phyloP scores from a whole-genome alignment of 164 flowering plant species.

The Amborella trichopoda region DNA sequence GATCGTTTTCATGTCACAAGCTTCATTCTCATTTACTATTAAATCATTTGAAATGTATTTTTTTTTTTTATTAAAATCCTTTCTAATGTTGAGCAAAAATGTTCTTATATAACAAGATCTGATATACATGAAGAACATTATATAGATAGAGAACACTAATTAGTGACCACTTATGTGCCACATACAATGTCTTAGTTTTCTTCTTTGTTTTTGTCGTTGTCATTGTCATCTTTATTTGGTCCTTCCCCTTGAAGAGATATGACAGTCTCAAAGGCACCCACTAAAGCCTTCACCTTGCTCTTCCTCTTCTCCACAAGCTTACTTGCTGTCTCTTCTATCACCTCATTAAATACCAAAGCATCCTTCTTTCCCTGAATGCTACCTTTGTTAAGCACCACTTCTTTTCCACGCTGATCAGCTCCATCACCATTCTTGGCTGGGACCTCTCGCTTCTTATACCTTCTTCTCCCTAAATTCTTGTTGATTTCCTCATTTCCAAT shows the following conservation, averaged over 20 bases:
- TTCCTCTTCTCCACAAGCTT: constrained; percentile 38
- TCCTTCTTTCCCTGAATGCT: constrained; percentile 27
- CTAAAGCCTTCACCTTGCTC: constrained; percentile 65
- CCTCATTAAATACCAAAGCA: constrained; percentile 28
- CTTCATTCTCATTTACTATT: too few relatives aligned
- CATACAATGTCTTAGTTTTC: too few relatives aligned
- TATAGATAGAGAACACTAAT: too few relatives aligned
- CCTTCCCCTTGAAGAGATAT: constrained; percentile 50
- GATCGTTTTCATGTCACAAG: too few relatives aligned
- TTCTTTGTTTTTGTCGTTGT: too few relatives aligned
- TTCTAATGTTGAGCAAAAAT: too few relatives aligned
- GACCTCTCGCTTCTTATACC: constrained; percentile 10
- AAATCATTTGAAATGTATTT: too few relatives aligned
- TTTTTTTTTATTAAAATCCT: too few relatives aligned
- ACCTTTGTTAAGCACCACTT: constrained; percentile 32
- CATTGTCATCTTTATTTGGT: too few relatives aligned
- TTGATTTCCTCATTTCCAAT: constrained; percentile 12
- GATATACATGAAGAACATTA: too few relatives aligned
- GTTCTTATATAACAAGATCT: too few relatives aligned
- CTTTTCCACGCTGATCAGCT: constrained; percentile 11
- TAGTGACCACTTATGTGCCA: too few relatives aligned
- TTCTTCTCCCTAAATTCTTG: constrained; percentile 9
- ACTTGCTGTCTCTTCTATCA: constrained; percentile 58
- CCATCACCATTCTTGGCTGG: constrained; percentile 5
- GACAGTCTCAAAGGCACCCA: constrained; percentile 65